Evolutionary conservation across 2,329 filamentous ascomycete species (phyloP).

Genomic region (Ramularia endophylla): DNA sequence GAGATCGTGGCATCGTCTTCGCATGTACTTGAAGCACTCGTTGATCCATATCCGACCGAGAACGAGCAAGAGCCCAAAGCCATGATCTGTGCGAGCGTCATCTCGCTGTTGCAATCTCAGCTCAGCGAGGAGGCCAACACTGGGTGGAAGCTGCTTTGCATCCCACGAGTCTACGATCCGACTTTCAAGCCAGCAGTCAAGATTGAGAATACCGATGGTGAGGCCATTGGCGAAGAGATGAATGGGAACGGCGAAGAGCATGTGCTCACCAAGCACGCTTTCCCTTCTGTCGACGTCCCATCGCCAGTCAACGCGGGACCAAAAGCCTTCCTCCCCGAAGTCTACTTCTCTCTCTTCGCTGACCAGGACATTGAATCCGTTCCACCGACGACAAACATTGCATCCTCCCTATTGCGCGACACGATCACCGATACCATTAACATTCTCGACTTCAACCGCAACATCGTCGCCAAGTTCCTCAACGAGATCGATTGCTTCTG

Average conservation of each 20-base stretch:
- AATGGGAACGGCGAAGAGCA: conserved; percentile 54
- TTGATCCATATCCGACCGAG: conserved; percentile 69
- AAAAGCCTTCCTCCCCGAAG: conserved; percentile 78
- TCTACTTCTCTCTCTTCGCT: conserved; percentile 88
- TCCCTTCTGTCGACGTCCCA: conserved; percentile 72
- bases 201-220: conserved; percentile 22
- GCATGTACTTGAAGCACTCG: conserved; percentile 74
- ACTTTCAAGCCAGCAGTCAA: conserved; percentile 16
- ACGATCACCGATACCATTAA: conserved; percentile 89
- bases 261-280: conserved; percentile 56
- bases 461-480: conserved; percentile 76
- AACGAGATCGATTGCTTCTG: conserved; percentile 97
- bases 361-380: conserved; percentile 81
- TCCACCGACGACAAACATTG: conserved; percentile 67
- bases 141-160: conserved; percentile 66
- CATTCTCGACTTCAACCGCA: conserved; percentile 85
- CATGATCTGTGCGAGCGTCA: conserved; percentile 61
- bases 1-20: conserved; percentile 89
- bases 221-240: conserved; percentile 54
- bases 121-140: conserved; percentile 68
- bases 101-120: conserved; percentile 79
- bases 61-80: conserved; percentile 58
- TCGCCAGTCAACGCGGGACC: conserved; percentile 67
- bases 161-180: conserved; percentile 52
- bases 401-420: conserved; percentile 79